Evolutionary conservation across 768 basidiomycete species (phyloP).

Genomic region (Flagelloscypha sp.): DNA sequence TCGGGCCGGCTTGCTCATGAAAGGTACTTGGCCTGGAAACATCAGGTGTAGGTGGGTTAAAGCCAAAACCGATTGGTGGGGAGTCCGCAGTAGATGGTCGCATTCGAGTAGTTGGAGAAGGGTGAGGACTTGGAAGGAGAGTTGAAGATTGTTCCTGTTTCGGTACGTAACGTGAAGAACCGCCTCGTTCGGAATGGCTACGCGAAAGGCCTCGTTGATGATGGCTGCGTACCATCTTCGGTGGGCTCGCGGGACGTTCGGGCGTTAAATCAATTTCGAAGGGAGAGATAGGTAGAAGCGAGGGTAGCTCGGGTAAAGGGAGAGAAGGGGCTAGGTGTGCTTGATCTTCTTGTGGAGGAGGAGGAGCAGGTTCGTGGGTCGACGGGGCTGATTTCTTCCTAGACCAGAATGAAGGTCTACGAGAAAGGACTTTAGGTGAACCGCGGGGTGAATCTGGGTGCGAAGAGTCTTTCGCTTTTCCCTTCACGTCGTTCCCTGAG

Average conservation of each 20-base stretch:
- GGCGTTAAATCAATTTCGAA: constrained; percentile 27
- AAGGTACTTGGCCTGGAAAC: constrained; percentile 6
- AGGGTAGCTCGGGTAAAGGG: constrained; percentile 28
- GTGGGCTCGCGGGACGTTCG: constrained; percentile 10
- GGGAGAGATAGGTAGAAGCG: constrained; percentile 35
- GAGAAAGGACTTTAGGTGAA: constrained; percentile 34
- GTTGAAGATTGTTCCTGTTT: constrained; percentile 12
- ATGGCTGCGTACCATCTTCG: constrained; percentile 13
- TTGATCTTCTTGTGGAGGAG: constrained; percentile 3
- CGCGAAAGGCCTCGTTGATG: constrained; percentile 30
- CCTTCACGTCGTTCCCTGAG: constrained; percentile 35
- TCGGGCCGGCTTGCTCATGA: neutral
- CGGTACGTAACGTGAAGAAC: constrained; percentile 10
- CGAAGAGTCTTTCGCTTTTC: constrained; percentile 33
- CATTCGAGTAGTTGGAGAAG: constrained; percentile 11
- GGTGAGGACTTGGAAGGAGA: constrained; percentile 12
- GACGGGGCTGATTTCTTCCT: constrained; percentile 34
- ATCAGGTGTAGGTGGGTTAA: constrained; percentile 17
- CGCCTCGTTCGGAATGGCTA: constrained; percentile 31
- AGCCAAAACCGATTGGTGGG: constrained; percentile 20
- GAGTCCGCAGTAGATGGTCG: constrained; percentile 39
- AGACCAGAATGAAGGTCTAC: constrained; percentile 63
- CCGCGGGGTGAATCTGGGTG: constrained; percentile 15
- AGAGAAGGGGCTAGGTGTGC: constrained; percentile 15
- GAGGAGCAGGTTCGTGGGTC: constrained; percentile 4